Evolutionary conservation across 345 rosid genomes (phyloP), one percentile per base, ranked within the genome.

Genomic region (Sisymbrium altissimum): DNA sequence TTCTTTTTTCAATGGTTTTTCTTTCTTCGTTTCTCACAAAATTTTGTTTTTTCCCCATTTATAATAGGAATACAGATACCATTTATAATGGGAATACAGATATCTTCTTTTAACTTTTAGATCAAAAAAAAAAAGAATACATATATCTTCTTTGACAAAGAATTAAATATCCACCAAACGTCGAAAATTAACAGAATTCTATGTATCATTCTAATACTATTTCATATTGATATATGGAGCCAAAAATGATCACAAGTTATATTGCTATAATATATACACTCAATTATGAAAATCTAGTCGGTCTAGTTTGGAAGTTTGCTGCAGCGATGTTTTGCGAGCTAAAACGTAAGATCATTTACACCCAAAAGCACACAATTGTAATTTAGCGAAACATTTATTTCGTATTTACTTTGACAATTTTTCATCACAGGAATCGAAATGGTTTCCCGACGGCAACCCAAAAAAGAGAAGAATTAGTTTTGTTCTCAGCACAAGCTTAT

Each of bases 281-380:
- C n/a, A 9, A 61, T 23, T n/a, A 40, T 64, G 56, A 48, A 65
- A 60, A 32, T 32, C 9, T 57, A 45, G 46, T 33, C 57, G 66
- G 48, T 70, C 25, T 45, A 21, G 25, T 70, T 58, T 58, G 66
- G 75, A 71, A 46, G 67, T 60, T 48, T 59, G 27, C 48, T 27
- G 66, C 15, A 61, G 21, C 68, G 9, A 36, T 48, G 50, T 12
- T 36, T 21, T 71, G 19, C 25, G 68, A 71, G 50, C 54, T 64
- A 39, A n/a, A 18, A 40, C 25, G 12, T 39, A 58, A 58, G 39
- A 7, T 36, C 23, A 35, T 1, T 70, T 7, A 70, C 46, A 59
- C 35, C 25, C 33, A 4, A 60, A 35, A 61, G 14, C 64, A 18
- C 39, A 15, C 9, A 14, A 5, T 25, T 35, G 75, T 38, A 38